Evolutionary conservation across 176 grass and related monocot species (phyloP).

Genomic region (Zea luxurians): DNA sequence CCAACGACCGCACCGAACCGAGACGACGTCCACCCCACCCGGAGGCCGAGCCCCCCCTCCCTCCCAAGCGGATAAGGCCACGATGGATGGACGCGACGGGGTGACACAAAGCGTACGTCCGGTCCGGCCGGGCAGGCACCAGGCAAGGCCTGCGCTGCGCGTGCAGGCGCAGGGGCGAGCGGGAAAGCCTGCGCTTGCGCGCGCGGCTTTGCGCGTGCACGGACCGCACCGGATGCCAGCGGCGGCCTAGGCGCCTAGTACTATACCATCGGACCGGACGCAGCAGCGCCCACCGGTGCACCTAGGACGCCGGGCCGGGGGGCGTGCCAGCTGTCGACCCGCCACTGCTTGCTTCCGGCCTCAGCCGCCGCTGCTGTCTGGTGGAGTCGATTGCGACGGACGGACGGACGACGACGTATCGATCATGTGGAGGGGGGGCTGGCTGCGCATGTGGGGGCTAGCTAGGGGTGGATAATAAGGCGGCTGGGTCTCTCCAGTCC

Average conservation of each 20-base stretch:
- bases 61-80: neutral
- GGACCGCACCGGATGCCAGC: neutral
- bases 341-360: neutral
- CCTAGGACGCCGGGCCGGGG: neutral
- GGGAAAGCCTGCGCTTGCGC: neutral
- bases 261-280: neutral
- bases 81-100: neutral
- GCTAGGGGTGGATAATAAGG: too few species aligned
- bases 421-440: too few species aligned
- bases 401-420: neutral
- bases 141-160: neutral
- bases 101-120: conserved; percentile 37
- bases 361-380: neutral
- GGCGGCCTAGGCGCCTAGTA: neutral
- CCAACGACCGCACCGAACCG: neutral
- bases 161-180: neutral
- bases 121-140: neutral
- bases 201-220: neutral
- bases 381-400: neutral
- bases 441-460: too few species aligned
- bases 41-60: neutral
- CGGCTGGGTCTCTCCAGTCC: too few species aligned
- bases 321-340: conserved; percentile 28
- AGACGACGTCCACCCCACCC: neutral
- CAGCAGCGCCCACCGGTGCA: neutral